A percentile compares a stretch with the other conserved stretches of the same genome.
Evolutionary conservation across 2,329 filamentous ascomycete species (phyloP).

Genomic region (Mariannaea elegans): DNA sequence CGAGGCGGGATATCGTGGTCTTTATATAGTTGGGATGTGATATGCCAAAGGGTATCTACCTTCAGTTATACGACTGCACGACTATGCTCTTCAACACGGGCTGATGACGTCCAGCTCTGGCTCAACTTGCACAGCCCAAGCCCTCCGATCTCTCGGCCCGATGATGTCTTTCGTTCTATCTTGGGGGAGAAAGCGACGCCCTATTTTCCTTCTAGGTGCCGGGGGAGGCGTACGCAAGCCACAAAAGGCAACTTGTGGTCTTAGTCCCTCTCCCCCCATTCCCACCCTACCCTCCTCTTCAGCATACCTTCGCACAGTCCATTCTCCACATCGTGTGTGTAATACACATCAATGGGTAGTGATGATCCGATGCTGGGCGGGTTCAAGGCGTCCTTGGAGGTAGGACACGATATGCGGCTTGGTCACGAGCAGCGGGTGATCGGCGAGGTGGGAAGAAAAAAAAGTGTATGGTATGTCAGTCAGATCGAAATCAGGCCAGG

Average conservation of each 20-base stretch:
- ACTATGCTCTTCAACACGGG: constrained; percentile 7
- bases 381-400: no score
- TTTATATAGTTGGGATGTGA: constrained; percentile 22
- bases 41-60: background rate
- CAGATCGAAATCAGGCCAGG: background rate
- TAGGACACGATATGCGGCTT: background rate
- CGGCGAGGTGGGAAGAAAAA: background rate
- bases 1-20: background rate
- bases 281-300: background rate
- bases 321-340: no score
- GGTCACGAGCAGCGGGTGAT: background rate
- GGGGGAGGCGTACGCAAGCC: background rate
- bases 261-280: no score
- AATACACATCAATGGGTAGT: no score
- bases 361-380: no score
- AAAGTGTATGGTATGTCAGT: no score
- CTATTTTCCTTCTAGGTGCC: background rate
- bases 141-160: constrained; percentile 5
- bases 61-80: background rate
- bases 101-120: background rate
- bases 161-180: background rate
- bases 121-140: constrained; percentile 15
- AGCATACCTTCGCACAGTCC: no score
- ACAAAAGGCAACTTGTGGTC: no score
- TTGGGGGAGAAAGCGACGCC: background rate